A percentile compares a stretch with the other conserved stretches of the same genome.
Conservation (phyloP, 192 early-diverging fungal species). For the Diversispora eburnea region DNA sequence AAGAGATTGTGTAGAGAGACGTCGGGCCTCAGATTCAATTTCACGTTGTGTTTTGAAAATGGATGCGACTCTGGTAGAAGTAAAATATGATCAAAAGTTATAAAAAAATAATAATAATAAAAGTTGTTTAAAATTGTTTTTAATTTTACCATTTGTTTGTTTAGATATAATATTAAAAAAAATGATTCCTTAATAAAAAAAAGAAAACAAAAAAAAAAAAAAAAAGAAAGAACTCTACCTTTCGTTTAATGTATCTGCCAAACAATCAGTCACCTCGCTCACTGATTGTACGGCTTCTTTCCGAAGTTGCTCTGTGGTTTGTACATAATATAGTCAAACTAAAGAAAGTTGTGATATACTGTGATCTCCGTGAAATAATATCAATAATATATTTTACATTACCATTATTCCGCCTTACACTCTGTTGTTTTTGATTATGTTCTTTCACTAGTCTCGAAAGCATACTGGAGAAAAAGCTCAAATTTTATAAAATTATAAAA, state of each 20-base stretch:
- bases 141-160: too few relatives aligned
- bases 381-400: background rate
- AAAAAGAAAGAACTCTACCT: constrained; percentile 33
- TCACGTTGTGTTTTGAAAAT: constrained; percentile 64
- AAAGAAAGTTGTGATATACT: background rate
- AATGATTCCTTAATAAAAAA: too few relatives aligned
- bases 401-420: constrained; percentile 52
- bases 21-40: constrained; percentile 59
- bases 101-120: too few relatives aligned
- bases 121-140: too few relatives aligned
- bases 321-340: too few relatives aligned
- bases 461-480: background rate
- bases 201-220: background rate
- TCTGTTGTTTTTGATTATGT: constrained; percentile 59
- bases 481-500: background rate
- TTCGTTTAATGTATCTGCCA: constrained; percentile 57
- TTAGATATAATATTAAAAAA: too few relatives aligned
- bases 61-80: constrained; percentile 43
- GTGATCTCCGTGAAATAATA: background rate
- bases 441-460: constrained; percentile 51
- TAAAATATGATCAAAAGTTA: constrained; percentile 4
- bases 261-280: constrained; percentile 51
- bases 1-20: constrained; percentile 45
- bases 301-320: constrained; percentile 50
- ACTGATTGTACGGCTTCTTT: constrained; percentile 52